Evolutionary conservation across 805 yeast genomes (phyloP), one percentile per base, ranked within the genome.

Genomic region (Myxozyma melibiosi): DNA sequence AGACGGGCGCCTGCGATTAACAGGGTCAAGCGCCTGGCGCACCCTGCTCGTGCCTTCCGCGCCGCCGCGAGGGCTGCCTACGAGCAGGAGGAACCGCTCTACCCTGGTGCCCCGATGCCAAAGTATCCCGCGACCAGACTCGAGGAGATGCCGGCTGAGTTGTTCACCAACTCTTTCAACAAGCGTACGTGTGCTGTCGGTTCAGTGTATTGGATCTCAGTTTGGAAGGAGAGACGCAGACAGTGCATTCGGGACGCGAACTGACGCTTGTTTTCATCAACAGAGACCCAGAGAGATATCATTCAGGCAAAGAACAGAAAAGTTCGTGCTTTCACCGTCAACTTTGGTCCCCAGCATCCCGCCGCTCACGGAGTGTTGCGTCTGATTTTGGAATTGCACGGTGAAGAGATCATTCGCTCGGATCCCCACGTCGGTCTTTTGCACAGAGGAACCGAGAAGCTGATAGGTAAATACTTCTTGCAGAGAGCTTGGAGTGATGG

Each of bases 341-440:
- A 89, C 75, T 88, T 88, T 71, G 96, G 96, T 35, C 96, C 96
- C 47, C 96, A 88, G 76, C 96, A 88, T 77, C 96, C 96, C 24
- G 96, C 96, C 61, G 96, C 96, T 28, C 96, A 88, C 76, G 96
- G 96, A 65, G 96, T 88, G 74, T 78, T 88, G 77, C 82, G 96
- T 71, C 78, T 88, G 73, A 89, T 88, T 73, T 77, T 88, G 69
- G 96, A 88, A 75, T 80, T 88, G 61, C 87, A 86, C 69, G 96
- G 96, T 65, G 96, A 88, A 74, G 96, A 88, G 73, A 85, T 89
- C 66, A 82, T 89, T 47, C 81, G 96, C 66, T 79, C 91, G 3
- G 96, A 88, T 71, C 96, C 96, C 38, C 96, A 88, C 72, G 88
- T 88, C 64, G 96, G 96, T 35, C 76, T 88, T 70, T 79, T 88